A percentile compares a stretch with the other conserved stretches of the same genome.
Conservation (phyloP, 1,139 yeast species). For the Sugiyamaella neomexicana region DNA sequence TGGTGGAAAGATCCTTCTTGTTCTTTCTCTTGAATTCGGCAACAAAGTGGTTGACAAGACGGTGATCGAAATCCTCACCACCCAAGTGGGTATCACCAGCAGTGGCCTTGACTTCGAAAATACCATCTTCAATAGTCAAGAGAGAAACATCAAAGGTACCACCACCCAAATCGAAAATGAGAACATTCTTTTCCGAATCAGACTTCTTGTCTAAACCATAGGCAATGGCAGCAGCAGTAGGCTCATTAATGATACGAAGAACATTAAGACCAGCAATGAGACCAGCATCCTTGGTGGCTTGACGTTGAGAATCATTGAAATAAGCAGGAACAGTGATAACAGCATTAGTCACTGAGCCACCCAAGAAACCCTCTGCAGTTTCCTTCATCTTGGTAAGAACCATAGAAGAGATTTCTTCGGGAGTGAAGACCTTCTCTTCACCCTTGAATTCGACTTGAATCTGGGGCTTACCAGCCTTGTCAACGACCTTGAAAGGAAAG, state of each 20-base stretch:
- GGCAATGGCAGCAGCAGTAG: slow-evolving; percentile 97
- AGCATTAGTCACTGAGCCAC: slow-evolving; percentile 82
- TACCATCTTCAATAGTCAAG: slow-evolving; percentile 97
- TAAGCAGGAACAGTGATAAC: slow-evolving; percentile 95
- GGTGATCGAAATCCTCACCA: slow-evolving; percentile 99
- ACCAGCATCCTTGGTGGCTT: slow-evolving; percentile 97
- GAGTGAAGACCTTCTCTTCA: slow-evolving; percentile 89
- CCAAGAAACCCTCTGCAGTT: slow-evolving; percentile 90
- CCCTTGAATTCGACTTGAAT: slow-evolving; percentile 93
- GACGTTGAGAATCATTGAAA: slow-evolving; percentile 95
- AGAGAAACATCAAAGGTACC: slow-evolving; percentile 99
- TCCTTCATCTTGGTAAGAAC: slow-evolving; percentile 93
- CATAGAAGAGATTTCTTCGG: slow-evolving; percentile 95
- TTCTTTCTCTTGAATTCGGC: slow-evolving; percentile 97
- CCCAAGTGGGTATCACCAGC: slow-evolving; percentile 99
- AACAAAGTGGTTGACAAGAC: slow-evolving; percentile 91
- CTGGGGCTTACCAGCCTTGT: slow-evolving; percentile 82
- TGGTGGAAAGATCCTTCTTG: slow-evolving; percentile 85
- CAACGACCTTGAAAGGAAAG: slow-evolving; percentile 93
- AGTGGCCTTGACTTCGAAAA: slow-evolving; percentile 98
- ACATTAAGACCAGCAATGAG: slow-evolving; percentile 94
- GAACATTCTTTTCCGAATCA: slow-evolving; percentile 76
- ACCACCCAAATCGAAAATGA: slow-evolving; percentile 97
- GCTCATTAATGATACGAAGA: slow-evolving; percentile 91
- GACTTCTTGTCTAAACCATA: slow-evolving; percentile 94